Percentiles rank a stretch among this genome's conserved stretches.
These are phyloP conservation scores for Cyberlindnera amylophila DNA, from an alignment of 805 yeast genomes.

Conservation along the genomic window DNA sequence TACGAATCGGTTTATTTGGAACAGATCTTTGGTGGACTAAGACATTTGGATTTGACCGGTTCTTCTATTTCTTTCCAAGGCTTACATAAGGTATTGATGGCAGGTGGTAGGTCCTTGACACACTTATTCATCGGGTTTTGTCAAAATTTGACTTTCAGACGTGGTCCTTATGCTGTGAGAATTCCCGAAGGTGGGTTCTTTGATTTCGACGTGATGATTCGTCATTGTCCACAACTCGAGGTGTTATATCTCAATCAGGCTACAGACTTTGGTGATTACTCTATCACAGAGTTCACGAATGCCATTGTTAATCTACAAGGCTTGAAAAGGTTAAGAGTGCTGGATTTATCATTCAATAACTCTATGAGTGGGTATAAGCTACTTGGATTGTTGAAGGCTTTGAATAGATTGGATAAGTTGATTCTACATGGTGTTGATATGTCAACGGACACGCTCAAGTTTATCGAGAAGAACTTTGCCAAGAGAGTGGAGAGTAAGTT, in stretches of 20 bases:
- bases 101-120: slow-evolving; percentile 13
- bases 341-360: slow-evolving; percentile 26
- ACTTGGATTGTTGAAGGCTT: slow-evolving; percentile 17
- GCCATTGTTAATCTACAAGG: slow-evolving; percentile 9
- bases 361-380: slow-evolving; percentile 23
- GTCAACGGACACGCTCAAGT: slow-evolving; percentile 17
- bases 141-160: slow-evolving; percentile 20
- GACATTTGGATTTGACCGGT: slow-evolving; percentile 22
- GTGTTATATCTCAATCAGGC: slow-evolving; percentile 23
- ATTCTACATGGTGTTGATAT: slow-evolving; percentile 24
- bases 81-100: slow-evolving; percentile 13
- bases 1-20: slow-evolving; percentile 13
- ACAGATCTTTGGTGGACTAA: slow-evolving; percentile 16
- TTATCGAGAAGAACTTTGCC: slow-evolving; percentile 17
- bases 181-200: slow-evolving; percentile 16
- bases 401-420: slow-evolving; percentile 10
- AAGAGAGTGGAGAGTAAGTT: slow-evolving; percentile 21
- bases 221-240: slow-evolving; percentile 17
- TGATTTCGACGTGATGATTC: slow-evolving; percentile 19
- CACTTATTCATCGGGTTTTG: slow-evolving; percentile 23
- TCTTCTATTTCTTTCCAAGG: slow-evolving; percentile 25
- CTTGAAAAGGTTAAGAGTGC: slow-evolving; percentile 6
- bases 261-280: slow-evolving; percentile 22
- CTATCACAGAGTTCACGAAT: slow-evolving; percentile 15
- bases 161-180: slow-evolving; percentile 13